Evolutionary conservation across 2,329 filamentous ascomycete genomes (phyloP).

Genomic region (Fusarium robinianum): DNA sequence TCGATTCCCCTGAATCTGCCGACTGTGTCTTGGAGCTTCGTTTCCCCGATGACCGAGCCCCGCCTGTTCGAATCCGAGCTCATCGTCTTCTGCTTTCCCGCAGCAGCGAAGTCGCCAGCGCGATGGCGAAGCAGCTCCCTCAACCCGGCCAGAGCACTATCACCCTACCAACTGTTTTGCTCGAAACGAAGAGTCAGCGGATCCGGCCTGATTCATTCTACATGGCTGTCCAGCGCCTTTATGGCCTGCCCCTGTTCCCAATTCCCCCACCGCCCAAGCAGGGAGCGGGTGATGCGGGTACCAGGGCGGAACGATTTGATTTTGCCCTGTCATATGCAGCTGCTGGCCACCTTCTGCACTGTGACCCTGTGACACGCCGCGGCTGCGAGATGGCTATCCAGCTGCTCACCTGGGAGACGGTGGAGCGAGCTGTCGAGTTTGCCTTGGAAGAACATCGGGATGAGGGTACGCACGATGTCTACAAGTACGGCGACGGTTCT

Average conservation of each 20-base stretch:
- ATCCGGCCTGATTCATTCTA: slow-evolving; percentile 61
- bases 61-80: slow-evolving; percentile 52
- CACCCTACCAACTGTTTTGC: slow-evolving; percentile 39
- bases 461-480: slow-evolving; percentile 48
- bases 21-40: slow-evolving; percentile 55
- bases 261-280: slow-evolving; percentile 41
- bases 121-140: slow-evolving; percentile 36
- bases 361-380: slow-evolving; percentile 58
- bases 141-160: slow-evolving; percentile 38
- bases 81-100: slow-evolving; percentile 62
- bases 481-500: slow-evolving; percentile 57
- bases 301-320: slow-evolving; percentile 51
- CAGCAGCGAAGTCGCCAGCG: slow-evolving; percentile 44
- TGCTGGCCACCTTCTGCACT: slow-evolving; percentile 61
- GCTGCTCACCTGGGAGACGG: slow-evolving; percentile 64
- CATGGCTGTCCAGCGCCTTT: slow-evolving; percentile 61
- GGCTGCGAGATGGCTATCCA: slow-evolving; percentile 64
- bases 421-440: slow-evolving; percentile 66
- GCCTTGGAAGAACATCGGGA: slow-evolving; percentile 49
- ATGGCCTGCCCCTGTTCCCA: slow-evolving; percentile 56
- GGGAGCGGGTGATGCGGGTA: slow-evolving; percentile 44
- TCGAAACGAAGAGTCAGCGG: slow-evolving; percentile 58
- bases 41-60: slow-evolving; percentile 46
- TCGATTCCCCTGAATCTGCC: slow-evolving; percentile 40
- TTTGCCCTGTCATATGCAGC: slow-evolving; percentile 68